Conservation (phyloP, 2,329 filamentous ascomycete genomes). For the Fusarium pseudocircinatum region DNA sequence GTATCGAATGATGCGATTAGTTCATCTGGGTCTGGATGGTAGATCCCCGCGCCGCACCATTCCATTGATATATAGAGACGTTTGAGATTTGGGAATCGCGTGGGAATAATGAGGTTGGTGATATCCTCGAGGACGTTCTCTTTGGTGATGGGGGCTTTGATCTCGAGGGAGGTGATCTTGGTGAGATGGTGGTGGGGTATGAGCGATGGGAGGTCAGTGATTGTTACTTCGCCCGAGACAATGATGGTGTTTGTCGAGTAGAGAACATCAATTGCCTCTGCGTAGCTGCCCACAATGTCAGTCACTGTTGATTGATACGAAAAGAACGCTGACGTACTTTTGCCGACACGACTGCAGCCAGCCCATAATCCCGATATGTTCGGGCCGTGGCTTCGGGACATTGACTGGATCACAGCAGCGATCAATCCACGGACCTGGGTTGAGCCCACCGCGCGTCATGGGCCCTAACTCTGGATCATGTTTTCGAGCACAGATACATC, state of each 20-base stretch:
- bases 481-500: not conserved
- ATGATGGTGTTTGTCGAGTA: constrained; percentile 2
- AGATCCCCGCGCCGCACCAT: rapidly evolving
- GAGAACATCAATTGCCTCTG: not conserved
- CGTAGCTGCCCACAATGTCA: not conserved
- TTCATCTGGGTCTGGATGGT: not conserved
- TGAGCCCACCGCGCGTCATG: not conserved
- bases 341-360: constrained; percentile 7
- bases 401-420: not conserved
- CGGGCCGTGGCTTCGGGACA: not conserved
- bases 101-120: not conserved
- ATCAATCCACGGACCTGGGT: not conserved
- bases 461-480: not conserved
- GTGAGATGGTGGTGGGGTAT: not conserved
- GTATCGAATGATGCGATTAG: not conserved
- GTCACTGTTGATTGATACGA: rapidly evolving
- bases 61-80: not conserved
- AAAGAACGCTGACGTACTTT: not conserved
- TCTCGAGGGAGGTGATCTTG: constrained; percentile 2
- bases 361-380: not conserved
- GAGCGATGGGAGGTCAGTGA: not conserved
- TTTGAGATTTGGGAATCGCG: not conserved
- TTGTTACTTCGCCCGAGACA: not conserved
- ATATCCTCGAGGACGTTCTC: not conserved
- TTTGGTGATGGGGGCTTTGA: not conserved